Evolutionary conservation across 2,329 filamentous ascomycete genomes (phyloP), one percentile per base, ranked within the genome.

Genomic region (Microsporum ferrugineum): DNA sequence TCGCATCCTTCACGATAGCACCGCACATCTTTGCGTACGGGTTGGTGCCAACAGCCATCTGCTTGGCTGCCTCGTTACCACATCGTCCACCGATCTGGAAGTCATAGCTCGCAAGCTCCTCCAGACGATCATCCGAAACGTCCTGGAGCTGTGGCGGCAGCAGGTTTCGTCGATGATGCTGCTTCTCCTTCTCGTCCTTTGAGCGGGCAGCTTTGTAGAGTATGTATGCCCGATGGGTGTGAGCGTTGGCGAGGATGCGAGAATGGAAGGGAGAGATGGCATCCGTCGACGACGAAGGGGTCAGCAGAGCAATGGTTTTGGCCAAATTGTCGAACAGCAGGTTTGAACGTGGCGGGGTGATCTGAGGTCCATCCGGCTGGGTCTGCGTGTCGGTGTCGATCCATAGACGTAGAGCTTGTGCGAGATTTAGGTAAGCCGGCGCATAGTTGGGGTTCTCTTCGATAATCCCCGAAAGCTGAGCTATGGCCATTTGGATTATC

Each of bases 1-100:
- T 73, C 12, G 82, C 82, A 71, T 84, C 80, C 72, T 80, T 80
- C 8, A 85, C 82, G 69, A 85, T 84, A 1, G 77, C 80, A 3
- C 82, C 82, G 70, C 82, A 84, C 73, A 84, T 78, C 72, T 83
- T 84, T 36, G 82, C 81, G 71, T 84, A 83, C 34, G 82, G 82
- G 72, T 85, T 85, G 56, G 82, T 84, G 70, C 79, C 75, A 14
- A 84, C 82, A 12, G 81, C 80, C 73, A 85, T 73, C 66, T 82
- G 78, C 66, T 79, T 76, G 49, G 81, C 82, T 29, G 81, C 75
- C 61, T 80, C 77, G 69, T 83, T 83, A 0, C 82, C 82, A 69
- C 79, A 84, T 47, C 77, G 66, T 0, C 79, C 80, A 1, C 80
- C 82, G 27, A 77, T 69, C 38, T 77, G 78, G 68, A 85, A 84